These are phyloP conservation scores for Trichoderma afroharzianum DNA, from an alignment of 2,329 filamentous ascomycete genomes.

Conservation along the genomic window DNA sequence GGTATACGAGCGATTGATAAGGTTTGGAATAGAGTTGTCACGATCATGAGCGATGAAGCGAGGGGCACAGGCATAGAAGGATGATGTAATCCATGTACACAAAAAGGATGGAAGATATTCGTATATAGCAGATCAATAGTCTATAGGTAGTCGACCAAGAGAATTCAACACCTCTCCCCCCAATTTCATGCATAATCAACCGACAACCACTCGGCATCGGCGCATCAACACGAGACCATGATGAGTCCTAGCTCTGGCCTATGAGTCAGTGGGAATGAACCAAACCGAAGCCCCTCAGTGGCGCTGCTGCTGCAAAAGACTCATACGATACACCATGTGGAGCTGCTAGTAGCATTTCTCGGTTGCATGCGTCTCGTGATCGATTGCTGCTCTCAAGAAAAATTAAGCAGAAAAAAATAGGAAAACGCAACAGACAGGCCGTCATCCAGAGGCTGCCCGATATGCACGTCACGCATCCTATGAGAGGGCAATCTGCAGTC, in stretches of 20 bases:
- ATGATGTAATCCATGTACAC: neutral
- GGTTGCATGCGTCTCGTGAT: slow-evolving; percentile 8
- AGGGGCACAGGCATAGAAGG: neutral
- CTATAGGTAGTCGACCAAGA: neutral
- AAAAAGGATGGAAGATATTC: neutral
- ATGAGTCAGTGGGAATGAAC: slow-evolving; percentile 9
- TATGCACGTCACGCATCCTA: slow-evolving; percentile 9
- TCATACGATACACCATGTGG: neutral
- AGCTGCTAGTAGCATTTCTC: neutral
- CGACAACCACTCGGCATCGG: neutral
- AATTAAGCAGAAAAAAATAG: neutral
- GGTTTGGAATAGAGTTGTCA: neutral
- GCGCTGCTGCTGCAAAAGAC: slow-evolving; percentile 2
- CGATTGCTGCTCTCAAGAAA: neutral
- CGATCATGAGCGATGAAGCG: neutral
- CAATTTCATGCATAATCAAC: neutral
- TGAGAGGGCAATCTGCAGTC: slow-evolving; percentile 1
- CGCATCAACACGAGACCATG: neutral
- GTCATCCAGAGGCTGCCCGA: neutral
- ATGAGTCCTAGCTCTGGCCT: neutral
- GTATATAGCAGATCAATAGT: neutral
- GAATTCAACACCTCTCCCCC: neutral
- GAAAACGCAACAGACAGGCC: neutral
- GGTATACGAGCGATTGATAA: neutral
- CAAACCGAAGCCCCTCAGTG: slow-evolving; percentile 2